Evolutionary conservation across 768 basidiomycete genomes (phyloP), one percentile per base, ranked within the genome.

Genomic region (Phlebiopsis gigantea): DNA sequence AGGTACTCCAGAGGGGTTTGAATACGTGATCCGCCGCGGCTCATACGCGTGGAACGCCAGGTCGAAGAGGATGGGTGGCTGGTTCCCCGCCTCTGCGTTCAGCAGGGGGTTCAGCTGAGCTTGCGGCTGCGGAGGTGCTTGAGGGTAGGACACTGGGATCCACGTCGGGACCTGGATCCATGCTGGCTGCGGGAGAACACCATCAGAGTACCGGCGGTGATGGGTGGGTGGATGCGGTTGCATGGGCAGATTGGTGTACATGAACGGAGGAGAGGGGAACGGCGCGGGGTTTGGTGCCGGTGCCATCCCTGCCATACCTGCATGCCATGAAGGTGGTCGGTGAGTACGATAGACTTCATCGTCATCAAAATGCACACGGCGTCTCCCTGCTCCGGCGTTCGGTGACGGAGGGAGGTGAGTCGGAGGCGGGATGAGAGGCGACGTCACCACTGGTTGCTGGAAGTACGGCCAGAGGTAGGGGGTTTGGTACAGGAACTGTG

Each of bases 21-120:
- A 67, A 0, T 73, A 72, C 21, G 76, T 52, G 51, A 73, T 61
- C 8, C 72, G 71, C 52, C 76, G 63, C 5, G 84, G 84, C 1
- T 68, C 39, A 58, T 81, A 83, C 1, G 67, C 59, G 25, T 77
- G 73, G n/a, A 66, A 62, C 24, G 82, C 74, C 21, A 88, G 70
- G 63, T 88, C 80, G 65, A 88, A 82, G 46, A 76, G 62, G 57
- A 87, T 76, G 39, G 79, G 77, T 1, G 62, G 63, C 15, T 62
- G 61, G 14, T 72, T 71, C 22, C 73, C 73, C 1, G 65, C 62
- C 46, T 82, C 79, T 14, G 78, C 85, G 61, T 83, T 79, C 3
- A 87, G 69, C 61, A 74, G 76, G 0, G 81, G 81, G 60, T 83
- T 77, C 44, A 83, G 68, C 29, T 68, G 69, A 34, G 57, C 24